Conservation (phyloP, 495 filamentous ascomycete genomes). For the Sordaria brevicollis region DNA sequence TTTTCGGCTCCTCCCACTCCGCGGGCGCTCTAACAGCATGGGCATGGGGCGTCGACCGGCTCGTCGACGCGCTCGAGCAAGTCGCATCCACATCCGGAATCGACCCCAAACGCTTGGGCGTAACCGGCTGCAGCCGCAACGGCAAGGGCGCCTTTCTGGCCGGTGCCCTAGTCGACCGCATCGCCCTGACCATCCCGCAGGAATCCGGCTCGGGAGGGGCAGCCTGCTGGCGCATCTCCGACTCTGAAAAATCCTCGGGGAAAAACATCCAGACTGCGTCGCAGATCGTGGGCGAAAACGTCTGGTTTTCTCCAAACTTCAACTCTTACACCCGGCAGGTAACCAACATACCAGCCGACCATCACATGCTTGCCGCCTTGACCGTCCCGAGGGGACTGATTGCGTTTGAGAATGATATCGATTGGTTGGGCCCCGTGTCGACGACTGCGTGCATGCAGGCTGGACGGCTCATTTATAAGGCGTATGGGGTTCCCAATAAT, state of each 20-base stretch:
- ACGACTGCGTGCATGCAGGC: constrained; percentile 47
- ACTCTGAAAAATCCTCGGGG: constrained; percentile 32
- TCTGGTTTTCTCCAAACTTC: constrained; percentile 40
- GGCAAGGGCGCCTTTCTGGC: constrained; percentile 45
- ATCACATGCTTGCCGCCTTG: constrained; percentile 41
- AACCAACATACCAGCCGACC: constrained; percentile 35
- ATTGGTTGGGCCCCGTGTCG: constrained; percentile 43
- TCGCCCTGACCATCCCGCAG: constrained; percentile 45
- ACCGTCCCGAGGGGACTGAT: constrained; percentile 37
- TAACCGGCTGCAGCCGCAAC: constrained; percentile 45
- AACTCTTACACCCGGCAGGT: constrained; percentile 26
- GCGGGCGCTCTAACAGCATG: constrained; percentile 43
- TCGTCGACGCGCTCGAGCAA: constrained; percentile 44
- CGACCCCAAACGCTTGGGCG: constrained; percentile 38
- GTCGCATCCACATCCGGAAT: constrained; percentile 34
- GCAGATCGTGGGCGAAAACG: constrained; percentile 42
- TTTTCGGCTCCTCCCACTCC: constrained; percentile 37
- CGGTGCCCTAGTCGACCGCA: constrained; percentile 40
- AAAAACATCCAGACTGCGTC: constrained; percentile 44
- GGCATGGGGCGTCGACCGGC: constrained; percentile 44
- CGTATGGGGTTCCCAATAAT: constrained; percentile 36
- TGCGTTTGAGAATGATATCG: constrained; percentile 44
- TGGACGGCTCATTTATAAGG: constrained; percentile 40
- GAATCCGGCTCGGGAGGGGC: constrained; percentile 43
- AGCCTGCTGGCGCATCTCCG: constrained; percentile 45